Conservation (phyloP, 495 filamentous ascomycete genomes). For the Talaromyces trachyspermus region DNA sequence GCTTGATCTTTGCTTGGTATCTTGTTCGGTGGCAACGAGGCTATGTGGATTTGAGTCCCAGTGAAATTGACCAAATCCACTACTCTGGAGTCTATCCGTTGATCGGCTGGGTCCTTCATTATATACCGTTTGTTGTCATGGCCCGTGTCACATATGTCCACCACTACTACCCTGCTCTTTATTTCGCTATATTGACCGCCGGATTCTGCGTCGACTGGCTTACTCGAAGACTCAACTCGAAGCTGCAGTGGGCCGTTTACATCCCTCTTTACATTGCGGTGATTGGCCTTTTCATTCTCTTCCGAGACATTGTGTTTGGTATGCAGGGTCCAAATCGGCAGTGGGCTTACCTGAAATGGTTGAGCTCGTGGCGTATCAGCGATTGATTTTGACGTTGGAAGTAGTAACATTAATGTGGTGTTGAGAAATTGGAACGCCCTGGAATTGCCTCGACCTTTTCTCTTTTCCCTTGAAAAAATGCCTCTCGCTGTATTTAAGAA, state of each 20-base stretch:
- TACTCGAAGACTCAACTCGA: constrained; percentile 53
- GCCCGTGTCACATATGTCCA: constrained; percentile 98
- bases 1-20: constrained; percentile 70
- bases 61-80: constrained; percentile 86
- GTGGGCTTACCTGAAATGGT: constrained; percentile 92
- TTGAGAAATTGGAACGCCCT: too few species aligned
- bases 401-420: constrained; percentile 2
- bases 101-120: constrained; percentile 93
- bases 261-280: constrained; percentile 60
- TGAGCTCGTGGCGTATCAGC: constrained; percentile 49
- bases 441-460: too few species aligned
- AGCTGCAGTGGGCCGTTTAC: constrained; percentile 55
- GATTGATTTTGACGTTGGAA: constrained; percentile 15
- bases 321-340: constrained; percentile 80
- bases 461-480: too few species aligned
- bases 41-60: constrained; percentile 70
- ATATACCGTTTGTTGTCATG: constrained; percentile 93
- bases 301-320: constrained; percentile 93
- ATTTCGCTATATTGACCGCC: constrained; percentile 85
- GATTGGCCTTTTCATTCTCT: constrained; percentile 76
- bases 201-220: constrained; percentile 88
- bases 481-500: too few species aligned
- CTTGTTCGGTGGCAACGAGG: constrained; percentile 93
- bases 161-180: constrained; percentile 98
- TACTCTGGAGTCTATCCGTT: constrained; percentile 88